phyloP scores from a whole-genome alignment of 164 flowering plant species.

The Berberis thunbergii region DNA sequence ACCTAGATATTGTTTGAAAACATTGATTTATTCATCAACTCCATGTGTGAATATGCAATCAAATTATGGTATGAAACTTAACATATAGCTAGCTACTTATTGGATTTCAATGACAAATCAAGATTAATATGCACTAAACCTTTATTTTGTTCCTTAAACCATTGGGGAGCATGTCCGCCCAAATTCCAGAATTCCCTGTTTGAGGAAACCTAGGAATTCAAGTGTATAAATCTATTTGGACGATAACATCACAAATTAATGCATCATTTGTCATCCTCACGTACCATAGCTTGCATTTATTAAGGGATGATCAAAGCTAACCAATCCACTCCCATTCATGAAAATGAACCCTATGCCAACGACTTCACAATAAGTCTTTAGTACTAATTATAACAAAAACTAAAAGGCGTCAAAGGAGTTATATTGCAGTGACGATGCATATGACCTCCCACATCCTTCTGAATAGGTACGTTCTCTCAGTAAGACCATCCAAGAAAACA shows the following conservation, averaged over 20 bases:
- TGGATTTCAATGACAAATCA: too few species aligned
- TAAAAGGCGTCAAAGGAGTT: background rate
- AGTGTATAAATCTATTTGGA: slow-evolving; percentile 37
- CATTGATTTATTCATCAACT: too few species aligned
- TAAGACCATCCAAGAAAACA: too few species aligned
- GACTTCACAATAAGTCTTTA: background rate
- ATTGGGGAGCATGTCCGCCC: slow-evolving; percentile 23
- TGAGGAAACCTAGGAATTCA: slow-evolving; percentile 41
- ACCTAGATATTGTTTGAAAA: too few species aligned
- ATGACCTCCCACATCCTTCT: slow-evolving; percentile 34
- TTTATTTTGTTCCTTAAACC: background rate
- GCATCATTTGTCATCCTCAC: slow-evolving; percentile 27
- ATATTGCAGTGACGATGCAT: slow-evolving; percentile 39
- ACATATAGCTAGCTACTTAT: too few species aligned
- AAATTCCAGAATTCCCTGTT: slow-evolving; percentile 36
- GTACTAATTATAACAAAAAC: background rate
- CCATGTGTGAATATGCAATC: too few species aligned
- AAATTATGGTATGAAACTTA: too few species aligned
- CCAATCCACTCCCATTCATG: slow-evolving; percentile 30
- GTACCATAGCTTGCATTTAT: slow-evolving; percentile 30
- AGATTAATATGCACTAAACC: too few species aligned
- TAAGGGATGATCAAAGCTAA: slow-evolving; percentile 46
- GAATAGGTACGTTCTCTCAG: slow-evolving; percentile 11
- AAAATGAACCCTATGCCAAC: slow-evolving; percentile 36
- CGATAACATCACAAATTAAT: slow-evolving; percentile 18